Percentiles rank a stretch among this genome's conserved stretches.
phyloP scores from a whole-genome alignment of 1,139 yeast species.

The Pichia sorboxylosa region DNA sequence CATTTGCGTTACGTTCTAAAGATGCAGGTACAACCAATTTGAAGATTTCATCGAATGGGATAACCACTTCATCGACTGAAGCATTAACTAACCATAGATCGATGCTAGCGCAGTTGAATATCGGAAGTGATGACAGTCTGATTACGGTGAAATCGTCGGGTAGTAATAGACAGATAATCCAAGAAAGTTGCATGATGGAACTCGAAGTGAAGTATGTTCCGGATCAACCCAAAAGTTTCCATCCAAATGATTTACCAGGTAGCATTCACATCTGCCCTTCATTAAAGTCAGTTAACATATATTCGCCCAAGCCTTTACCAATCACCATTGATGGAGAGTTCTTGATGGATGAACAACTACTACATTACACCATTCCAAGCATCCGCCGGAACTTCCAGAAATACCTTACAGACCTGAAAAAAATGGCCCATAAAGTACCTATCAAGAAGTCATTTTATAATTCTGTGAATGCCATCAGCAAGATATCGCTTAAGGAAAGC shows the following conservation, averaged over 20 bases:
- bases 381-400: slow-evolving; percentile 5
- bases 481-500: slow-evolving; percentile 5
- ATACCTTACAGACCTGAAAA: slow-evolving; percentile 4
- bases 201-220: slow-evolving; percentile 3
- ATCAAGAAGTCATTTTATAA: slow-evolving; percentile 6
- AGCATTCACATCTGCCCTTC: slow-evolving; percentile 4
- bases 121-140: slow-evolving; percentile 2
- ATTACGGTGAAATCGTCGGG: slow-evolving; percentile 3
- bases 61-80: background rate
- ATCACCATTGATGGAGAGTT: slow-evolving; percentile 14
- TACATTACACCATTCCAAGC: slow-evolving; percentile 4
- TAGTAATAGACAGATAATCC: background rate
- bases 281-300: slow-evolving; percentile 10
- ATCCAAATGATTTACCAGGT: slow-evolving; percentile 9
- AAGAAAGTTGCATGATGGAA: slow-evolving; percentile 6
- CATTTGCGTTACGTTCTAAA: slow-evolving; percentile 3
- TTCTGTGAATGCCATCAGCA: slow-evolving; percentile 5
- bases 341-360: slow-evolving; percentile 8
- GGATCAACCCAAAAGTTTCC: no score
- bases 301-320: slow-evolving; percentile 12
- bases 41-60: background rate
- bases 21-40: background rate
- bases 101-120: background rate
- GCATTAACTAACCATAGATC: background rate
- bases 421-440: slow-evolving; percentile 2